Evolutionary conservation across 441 rosid species (phyloP).

Genomic region (Erysimum pusillum): DNA sequence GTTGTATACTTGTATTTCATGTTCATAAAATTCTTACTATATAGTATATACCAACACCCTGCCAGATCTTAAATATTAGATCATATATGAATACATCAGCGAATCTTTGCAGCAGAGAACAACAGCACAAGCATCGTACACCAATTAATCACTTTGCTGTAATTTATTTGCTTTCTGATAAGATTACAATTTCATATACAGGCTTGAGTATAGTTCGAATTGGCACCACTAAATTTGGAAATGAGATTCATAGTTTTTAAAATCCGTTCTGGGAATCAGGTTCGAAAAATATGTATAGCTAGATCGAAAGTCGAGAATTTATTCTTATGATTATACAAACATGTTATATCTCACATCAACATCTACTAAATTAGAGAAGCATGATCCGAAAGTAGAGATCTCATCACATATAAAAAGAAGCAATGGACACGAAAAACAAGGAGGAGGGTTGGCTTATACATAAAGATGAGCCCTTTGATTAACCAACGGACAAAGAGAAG

Average conservation of each 20-base stretch:
- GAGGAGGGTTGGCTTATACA: constrained; percentile 35
- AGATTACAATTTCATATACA: not conserved
- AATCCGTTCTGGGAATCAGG: not conserved
- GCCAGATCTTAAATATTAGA: not conserved
- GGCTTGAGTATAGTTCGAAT: not conserved
- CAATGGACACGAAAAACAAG: constrained; percentile 42
- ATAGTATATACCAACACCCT: too few species aligned
- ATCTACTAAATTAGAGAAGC: constrained; percentile 20
- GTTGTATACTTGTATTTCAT: not conserved
- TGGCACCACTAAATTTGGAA: not conserved
- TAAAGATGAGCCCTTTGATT: constrained; percentile 28
- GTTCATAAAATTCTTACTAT: too few species aligned
- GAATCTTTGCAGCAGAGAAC: constrained; percentile 25
- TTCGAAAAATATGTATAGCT: not conserved
- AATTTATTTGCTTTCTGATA: not conserved
- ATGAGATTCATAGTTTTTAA: not conserved
- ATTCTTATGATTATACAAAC: not conserved
- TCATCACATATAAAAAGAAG: constrained; percentile 4
- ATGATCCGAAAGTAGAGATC: constrained; percentile 34
- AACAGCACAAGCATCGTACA: constrained; percentile 16
- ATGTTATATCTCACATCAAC: constrained; percentile 22
- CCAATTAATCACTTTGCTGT: not conserved
- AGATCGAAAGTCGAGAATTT: not conserved
- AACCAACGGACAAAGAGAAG: constrained; percentile 40
- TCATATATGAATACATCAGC: not conserved